Evolutionary conservation across 805 yeast species (phyloP).

Genomic region (Saitoella complicata): DNA sequence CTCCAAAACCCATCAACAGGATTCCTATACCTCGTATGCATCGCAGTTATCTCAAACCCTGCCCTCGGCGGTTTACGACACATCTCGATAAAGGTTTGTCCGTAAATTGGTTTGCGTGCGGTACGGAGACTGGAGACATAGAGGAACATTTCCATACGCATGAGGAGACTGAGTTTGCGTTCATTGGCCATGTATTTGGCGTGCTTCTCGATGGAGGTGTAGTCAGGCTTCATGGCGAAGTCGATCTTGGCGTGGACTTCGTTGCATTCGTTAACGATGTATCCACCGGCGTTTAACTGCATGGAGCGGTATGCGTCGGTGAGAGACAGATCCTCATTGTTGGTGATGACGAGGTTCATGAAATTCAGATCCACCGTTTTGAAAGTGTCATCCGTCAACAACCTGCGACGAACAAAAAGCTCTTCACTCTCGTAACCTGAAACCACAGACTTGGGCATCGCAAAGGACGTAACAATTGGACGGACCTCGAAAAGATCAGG

Average conservation of each 20-base stretch:
- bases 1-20: not conserved
- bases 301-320: constrained; percentile 3
- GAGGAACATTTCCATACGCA: constrained; percentile 36
- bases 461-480: constrained; percentile 82
- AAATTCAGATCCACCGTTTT: constrained; percentile 33
- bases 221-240: constrained; percentile 7
- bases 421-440: constrained; percentile 31
- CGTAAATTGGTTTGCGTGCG: constrained; percentile 48
- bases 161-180: constrained; percentile 37
- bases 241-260: constrained; percentile 15
- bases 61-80: not conserved
- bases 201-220: constrained; percentile 29
- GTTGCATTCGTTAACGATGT: constrained; percentile 26
- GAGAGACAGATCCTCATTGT: constrained; percentile 17
- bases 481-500: constrained; percentile 93
- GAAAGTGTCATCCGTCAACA: constrained; percentile 18
- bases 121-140: constrained; percentile 56
- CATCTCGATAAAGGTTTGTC: constrained; percentile 18
- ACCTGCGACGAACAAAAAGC: constrained; percentile 23
- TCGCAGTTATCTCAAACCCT: too few relatives aligned
- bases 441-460: constrained; percentile 49
- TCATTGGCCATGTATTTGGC: constrained; percentile 39
- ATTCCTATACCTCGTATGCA: too few relatives aligned
- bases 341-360: constrained; percentile 40
- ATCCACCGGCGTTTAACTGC: constrained; percentile 5